Evolutionary conservation across 192 early-diverging fungal species (phyloP).

Genomic region (Thamnidium elegans): DNA sequence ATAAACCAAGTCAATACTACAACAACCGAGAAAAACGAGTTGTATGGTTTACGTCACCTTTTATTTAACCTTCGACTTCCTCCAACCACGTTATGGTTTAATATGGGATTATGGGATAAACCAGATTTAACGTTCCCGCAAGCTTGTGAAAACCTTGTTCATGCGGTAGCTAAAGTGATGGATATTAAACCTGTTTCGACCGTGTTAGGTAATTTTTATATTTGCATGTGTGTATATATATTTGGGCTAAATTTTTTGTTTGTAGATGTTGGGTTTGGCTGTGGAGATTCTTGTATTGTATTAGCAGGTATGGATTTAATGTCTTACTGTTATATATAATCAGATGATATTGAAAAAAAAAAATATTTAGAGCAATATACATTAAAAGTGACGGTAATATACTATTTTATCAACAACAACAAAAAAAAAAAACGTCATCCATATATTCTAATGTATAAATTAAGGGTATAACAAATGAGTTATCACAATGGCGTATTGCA

Average conservation of each 20-base stretch:
- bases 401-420: background rate
- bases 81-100: conserved; percentile 43
- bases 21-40: conserved; percentile 26
- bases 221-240: conserved; percentile 41
- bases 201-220: conserved; percentile 31
- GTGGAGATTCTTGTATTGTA: conserved; percentile 52
- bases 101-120: conserved; percentile 47
- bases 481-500: conserved; percentile 38
- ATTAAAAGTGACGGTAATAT: conserved; percentile 25
- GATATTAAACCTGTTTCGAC: background rate
- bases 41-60: conserved; percentile 46
- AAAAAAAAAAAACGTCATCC: background rate
- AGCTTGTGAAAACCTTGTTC: conserved; percentile 41
- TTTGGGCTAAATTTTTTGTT: conserved; percentile 23
- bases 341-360: background rate
- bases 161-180: conserved; percentile 29
- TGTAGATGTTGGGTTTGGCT: conserved; percentile 54
- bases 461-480: conserved; percentile 45
- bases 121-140: conserved; percentile 31
- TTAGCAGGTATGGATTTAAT: conserved; percentile 22
- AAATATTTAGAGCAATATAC: conserved; percentile 13
- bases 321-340: background rate
- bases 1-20: background rate
- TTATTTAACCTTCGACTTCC: conserved; percentile 41
- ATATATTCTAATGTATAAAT: background rate